phyloP scores from a whole-genome alignment of 2,329 filamentous ascomycete genomes.

The Periconia digitata region DNA sequence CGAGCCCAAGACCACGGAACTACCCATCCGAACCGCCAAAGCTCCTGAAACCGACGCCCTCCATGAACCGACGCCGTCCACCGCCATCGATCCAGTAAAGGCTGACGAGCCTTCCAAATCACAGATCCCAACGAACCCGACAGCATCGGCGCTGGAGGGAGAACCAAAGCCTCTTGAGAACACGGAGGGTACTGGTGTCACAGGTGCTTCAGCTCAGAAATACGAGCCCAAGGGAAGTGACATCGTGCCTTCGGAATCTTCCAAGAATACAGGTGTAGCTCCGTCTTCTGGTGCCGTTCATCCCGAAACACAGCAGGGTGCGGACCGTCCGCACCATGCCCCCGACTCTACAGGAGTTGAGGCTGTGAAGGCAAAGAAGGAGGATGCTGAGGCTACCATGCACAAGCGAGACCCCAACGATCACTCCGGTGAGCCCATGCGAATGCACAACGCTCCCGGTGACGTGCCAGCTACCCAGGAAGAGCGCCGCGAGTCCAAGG shows the following conservation, averaged over 20 bases:
- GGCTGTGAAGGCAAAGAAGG: constrained; percentile 8
- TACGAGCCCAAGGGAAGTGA: constrained; percentile 31
- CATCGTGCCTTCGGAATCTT: constrained; percentile 29
- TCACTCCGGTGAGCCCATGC: constrained; percentile 27
- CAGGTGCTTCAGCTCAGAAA: constrained; percentile 13
- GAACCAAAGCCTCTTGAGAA: constrained; percentile 21
- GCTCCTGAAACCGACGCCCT: constrained; percentile 7
- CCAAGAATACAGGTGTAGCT: constrained; percentile 18
- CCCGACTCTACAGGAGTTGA: constrained; percentile 26
- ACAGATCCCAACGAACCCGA: constrained; percentile 21
- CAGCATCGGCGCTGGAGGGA: constrained; percentile 20
- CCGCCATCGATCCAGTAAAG: constrained; percentile 16
- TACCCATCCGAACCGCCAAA: constrained; percentile 4
- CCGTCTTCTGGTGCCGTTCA: constrained; percentile 20
- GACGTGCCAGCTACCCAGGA: constrained; percentile 10
- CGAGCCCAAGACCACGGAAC: not conserved
- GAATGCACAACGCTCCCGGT: constrained; percentile 20
- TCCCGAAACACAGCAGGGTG: constrained; percentile 39
- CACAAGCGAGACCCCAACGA: constrained; percentile 23
- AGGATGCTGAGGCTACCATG: constrained; percentile 19
- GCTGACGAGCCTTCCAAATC: constrained; percentile 5
- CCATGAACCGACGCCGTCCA: constrained; percentile 3
- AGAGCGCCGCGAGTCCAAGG: constrained; percentile 18
- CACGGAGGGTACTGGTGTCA: constrained; percentile 33
- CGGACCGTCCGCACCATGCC: constrained; percentile 30